These are phyloP conservation scores for Trypanosoma rangeli DNA, from an alignment of 208 protist species.

Conservation along the genomic window DNA sequence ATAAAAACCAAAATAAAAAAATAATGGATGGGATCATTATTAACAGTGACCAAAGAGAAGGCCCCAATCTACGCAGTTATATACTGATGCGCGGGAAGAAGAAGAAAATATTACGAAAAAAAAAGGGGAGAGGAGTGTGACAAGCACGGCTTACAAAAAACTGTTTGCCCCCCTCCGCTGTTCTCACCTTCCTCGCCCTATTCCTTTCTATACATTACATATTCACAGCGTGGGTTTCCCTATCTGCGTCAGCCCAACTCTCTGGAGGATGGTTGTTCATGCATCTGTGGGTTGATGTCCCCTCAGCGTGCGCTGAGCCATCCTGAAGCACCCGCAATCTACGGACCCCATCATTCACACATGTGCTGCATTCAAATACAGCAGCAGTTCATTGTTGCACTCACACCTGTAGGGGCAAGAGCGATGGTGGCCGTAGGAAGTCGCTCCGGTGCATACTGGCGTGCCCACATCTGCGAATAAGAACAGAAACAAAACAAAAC, in stretches of 20 bases:
- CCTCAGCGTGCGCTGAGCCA: too few species aligned
- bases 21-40: slow-evolving; percentile 5
- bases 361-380: too few species aligned
- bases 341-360: too few species aligned
- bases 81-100: not conserved
- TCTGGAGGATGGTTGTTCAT: not conserved
- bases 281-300: not conserved
- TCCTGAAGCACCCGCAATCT: too few species aligned
- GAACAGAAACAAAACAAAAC: too few species aligned
- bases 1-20: slow-evolving; percentile 14
- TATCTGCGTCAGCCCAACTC: not conserved
- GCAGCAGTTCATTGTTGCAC: too few species aligned
- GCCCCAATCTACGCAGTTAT: not conserved
- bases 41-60: not conserved
- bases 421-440: too few species aligned
- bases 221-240: not conserved
- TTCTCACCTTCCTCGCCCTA: not conserved
- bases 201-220: not conserved
- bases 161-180: not conserved
- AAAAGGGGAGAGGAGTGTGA: not conserved
- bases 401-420: too few species aligned
- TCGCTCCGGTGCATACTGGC: too few species aligned
- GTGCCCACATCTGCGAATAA: too few species aligned
- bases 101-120: not conserved
- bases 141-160: slow-evolving; percentile 23